A percentile compares a stretch with the other conserved stretches of the same genome.
Evolutionary conservation across 1,284 basidiomycete species (phyloP).

Genomic region (Tremellales sp.): DNA sequence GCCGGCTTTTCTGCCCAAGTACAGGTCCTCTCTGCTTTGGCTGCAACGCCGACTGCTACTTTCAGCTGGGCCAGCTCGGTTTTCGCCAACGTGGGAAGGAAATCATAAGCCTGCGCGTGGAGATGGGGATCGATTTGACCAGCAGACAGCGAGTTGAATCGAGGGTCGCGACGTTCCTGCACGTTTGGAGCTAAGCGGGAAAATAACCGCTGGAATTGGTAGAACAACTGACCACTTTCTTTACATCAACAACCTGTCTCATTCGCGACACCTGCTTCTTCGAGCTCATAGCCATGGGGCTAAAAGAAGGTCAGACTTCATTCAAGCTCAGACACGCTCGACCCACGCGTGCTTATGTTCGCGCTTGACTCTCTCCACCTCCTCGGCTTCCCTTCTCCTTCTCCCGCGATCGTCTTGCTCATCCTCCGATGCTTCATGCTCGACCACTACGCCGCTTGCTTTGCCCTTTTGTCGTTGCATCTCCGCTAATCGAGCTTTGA

Average conservation of each 20-base stretch:
- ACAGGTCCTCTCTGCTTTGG: conserved; percentile 63
- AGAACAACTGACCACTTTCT: conserved; percentile 56
- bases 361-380: conserved; percentile 59
- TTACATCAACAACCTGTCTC: conserved; percentile 69
- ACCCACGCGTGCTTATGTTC: conserved; percentile 84
- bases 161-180: conserved; percentile 79
- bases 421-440: conserved; percentile 14
- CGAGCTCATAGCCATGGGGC: conserved; percentile 77
- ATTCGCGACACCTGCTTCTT: conserved; percentile 79
- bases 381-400: conserved; percentile 40
- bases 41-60: conserved; percentile 63
- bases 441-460: conserved; percentile 13
- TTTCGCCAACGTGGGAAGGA: conserved; percentile 66
- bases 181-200: background rate
- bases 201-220: background rate
- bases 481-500: conserved; percentile 37
- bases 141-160: conserved; percentile 69
- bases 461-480: conserved; percentile 43
- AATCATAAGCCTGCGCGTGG: conserved; percentile 72
- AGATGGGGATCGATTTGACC: conserved; percentile 67
- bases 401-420: conserved; percentile 16
- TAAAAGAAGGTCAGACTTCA: conserved; percentile 42
- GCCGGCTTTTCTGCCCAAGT: conserved; percentile 62
- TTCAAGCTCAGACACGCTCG: background rate
- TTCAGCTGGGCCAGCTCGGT: conserved; percentile 66